Percentiles rank a stretch among this genome's conserved stretches.
phyloP scores from a whole-genome alignment of 805 yeast species.

The Hanseniaspora clermontiae region DNA sequence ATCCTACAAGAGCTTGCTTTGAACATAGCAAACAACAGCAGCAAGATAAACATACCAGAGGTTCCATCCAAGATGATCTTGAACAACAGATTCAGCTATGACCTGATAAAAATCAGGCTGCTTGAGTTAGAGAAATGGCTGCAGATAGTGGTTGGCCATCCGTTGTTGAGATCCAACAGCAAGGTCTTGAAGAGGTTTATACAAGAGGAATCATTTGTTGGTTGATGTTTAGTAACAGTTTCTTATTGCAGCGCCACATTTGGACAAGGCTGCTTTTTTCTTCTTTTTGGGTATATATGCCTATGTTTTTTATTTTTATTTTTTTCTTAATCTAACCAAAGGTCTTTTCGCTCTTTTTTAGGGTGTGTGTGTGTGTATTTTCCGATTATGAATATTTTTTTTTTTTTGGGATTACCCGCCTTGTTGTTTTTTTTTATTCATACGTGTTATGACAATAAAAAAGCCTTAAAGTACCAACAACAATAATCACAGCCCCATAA shows the following conservation, averaged over 20 bases:
- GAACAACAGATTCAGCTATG: constrained; percentile 62
- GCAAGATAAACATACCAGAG: constrained; percentile 67
- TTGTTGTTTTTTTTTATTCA: neutral
- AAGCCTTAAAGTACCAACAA: too few relatives aligned
- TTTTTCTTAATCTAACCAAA: too few relatives aligned
- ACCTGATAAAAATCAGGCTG: constrained; percentile 71
- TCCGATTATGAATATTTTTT: neutral
- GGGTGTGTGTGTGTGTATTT: neutral
- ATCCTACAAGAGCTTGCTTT: constrained; percentile 58
- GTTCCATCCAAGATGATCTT: constrained; percentile 79
- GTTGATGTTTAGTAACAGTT: constrained; percentile 19
- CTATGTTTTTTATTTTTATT: too few relatives aligned
- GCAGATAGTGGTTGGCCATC: constrained; percentile 77
- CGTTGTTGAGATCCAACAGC: constrained; percentile 78
- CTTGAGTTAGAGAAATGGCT: constrained; percentile 74
- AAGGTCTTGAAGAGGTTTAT: constrained; percentile 67
- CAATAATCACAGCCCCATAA: neutral
- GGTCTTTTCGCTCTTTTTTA: neutral
- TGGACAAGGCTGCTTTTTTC: too few relatives aligned
- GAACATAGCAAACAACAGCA: constrained; percentile 14
- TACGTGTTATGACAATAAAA: too few relatives aligned
- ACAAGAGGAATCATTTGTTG: constrained; percentile 52
- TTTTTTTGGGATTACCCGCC: neutral
- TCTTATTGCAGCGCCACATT: too few relatives aligned
- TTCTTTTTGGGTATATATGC: too few relatives aligned